Conservation (phyloP, 2,329 filamentous ascomycete species). For the Podosphaera aphanis region DNA sequence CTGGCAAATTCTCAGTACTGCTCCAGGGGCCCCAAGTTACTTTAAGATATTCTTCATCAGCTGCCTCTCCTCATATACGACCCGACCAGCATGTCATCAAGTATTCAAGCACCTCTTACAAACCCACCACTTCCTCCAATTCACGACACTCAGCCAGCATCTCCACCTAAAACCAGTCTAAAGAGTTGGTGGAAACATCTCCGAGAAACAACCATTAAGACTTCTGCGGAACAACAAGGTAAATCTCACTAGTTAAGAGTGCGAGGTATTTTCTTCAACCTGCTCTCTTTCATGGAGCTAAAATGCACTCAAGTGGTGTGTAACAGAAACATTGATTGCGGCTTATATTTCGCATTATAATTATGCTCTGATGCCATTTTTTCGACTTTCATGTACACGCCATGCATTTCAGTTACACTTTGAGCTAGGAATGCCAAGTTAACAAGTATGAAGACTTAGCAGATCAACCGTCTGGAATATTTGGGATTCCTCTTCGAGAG, state of each 20-base stretch:
- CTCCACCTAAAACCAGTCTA: constrained; percentile 67
- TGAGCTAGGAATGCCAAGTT: constrained; percentile 3
- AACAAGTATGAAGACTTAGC: constrained; percentile 5
- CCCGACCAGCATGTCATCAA: constrained; percentile 5
- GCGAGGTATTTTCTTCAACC: background rate
- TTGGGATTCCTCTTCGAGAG: constrained; percentile 75
- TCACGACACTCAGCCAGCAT: constrained; percentile 21
- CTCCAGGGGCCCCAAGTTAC: background rate
- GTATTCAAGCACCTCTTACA: constrained; percentile 12
- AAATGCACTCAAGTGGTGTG: background rate
- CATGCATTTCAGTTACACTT: background rate
- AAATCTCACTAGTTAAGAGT: constrained; percentile 10
- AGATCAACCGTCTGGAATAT: constrained; percentile 46
- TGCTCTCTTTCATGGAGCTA: background rate
- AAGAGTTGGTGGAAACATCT: constrained; percentile 97
- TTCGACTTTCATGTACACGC: background rate
- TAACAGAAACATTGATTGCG: background rate
- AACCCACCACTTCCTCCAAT: constrained; percentile 12
- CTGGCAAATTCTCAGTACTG: background rate
- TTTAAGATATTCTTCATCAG: background rate
- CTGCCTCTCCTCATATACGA: constrained; percentile 1
- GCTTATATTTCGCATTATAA: background rate
- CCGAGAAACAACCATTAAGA: constrained; percentile 37
- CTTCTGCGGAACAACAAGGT: constrained; percentile 30
- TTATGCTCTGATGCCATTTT: background rate